These are phyloP conservation scores for Lecanicillium sp. DNA, from an alignment of 2,329 filamentous ascomycete genomes.

Conservation along the genomic window DNA sequence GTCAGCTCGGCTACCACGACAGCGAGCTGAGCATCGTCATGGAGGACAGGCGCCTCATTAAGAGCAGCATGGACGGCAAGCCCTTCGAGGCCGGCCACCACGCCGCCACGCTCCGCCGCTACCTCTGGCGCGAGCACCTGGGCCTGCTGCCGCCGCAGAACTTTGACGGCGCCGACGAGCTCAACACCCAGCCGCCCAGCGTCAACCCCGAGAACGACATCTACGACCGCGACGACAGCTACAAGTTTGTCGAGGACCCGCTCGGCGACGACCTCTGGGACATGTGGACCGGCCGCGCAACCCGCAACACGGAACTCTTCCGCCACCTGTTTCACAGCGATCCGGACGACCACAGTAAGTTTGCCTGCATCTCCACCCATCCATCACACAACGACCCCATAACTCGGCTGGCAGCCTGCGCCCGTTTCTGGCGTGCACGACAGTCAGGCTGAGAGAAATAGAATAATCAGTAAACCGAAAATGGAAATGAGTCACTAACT, in stretches of 20 bases:
- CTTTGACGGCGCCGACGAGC: conserved; percentile 58
- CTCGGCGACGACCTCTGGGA: conserved; percentile 60
- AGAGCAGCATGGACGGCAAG: conserved; percentile 71
- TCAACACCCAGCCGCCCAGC: conserved; percentile 67
- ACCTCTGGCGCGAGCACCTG: conserved; percentile 86
- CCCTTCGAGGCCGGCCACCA: conserved; percentile 74
- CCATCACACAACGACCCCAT: not conserved
- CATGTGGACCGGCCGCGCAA: conserved; percentile 63
- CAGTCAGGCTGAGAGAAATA: too few species aligned
- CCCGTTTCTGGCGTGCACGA: conserved; percentile 4
- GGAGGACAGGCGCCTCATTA: conserved; percentile 69
- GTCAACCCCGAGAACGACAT: conserved; percentile 61
- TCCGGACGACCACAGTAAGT: conserved; percentile 73
- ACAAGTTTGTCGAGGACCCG: conserved; percentile 64
- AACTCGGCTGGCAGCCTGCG: not conserved
- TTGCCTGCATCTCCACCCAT: not conserved
- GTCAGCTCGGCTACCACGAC: conserved; percentile 83
- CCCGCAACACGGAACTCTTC: conserved; percentile 67
- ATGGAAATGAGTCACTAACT: conserved; percentile 13
- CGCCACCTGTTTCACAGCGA: conserved; percentile 80
- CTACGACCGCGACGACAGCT: conserved; percentile 53
- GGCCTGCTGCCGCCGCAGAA: conserved; percentile 72
- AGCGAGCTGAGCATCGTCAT: conserved; percentile 87
- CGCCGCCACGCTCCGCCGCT: conserved; percentile 71
- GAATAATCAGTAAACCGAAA: too few species aligned